A percentile compares a stretch with the other conserved stretches of the same genome.
Evolutionary conservation across 2,329 filamentous ascomycete species (phyloP).

Genomic region (Fusarium algeriense): DNA sequence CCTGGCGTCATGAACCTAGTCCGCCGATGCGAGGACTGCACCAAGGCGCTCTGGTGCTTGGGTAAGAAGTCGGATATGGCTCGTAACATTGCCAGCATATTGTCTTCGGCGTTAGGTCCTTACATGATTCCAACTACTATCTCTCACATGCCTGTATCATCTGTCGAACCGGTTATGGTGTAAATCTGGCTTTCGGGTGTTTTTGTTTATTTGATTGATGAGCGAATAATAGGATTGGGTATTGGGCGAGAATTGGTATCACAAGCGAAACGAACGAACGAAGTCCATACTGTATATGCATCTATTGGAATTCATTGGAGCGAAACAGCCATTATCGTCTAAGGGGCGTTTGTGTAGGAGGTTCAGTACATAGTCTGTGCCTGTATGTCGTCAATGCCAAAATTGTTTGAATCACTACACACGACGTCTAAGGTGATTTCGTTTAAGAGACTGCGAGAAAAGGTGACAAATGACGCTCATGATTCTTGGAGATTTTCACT

Average conservation of each 20-base stretch:
- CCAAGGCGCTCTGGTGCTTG: slow-evolving; percentile 65
- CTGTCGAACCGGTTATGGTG: slow-evolving; percentile 34
- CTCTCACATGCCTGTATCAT: slow-evolving; percentile 28
- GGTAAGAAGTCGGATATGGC: slow-evolving; percentile 67
- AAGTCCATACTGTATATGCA: slow-evolving; percentile 16
- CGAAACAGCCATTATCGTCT: slow-evolving; percentile 25
- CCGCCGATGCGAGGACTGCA: slow-evolving; percentile 60
- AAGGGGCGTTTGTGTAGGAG: neutral
- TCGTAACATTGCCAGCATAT: slow-evolving; percentile 45
- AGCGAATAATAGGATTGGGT: slow-evolving; percentile 10
- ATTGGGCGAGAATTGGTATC: slow-evolving; percentile 9
- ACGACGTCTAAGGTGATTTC: neutral
- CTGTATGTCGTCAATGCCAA: slow-evolving; percentile 5
- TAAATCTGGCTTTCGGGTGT: slow-evolving; percentile 6
- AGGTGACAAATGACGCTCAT: no score
- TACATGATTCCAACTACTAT: slow-evolving; percentile 42
- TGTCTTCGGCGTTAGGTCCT: slow-evolving; percentile 44
- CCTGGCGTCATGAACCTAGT: slow-evolving; percentile 46
- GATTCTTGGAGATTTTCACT: neutral
- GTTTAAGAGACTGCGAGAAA: neutral
- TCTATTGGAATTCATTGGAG: slow-evolving; percentile 9
- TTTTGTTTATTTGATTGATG: slow-evolving; percentile 9
- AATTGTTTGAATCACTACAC: neutral
- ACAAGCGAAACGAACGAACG: slow-evolving; percentile 22
- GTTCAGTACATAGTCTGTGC: neutral